These are phyloP conservation scores for Pelargonium australe DNA, from an alignment of 441 rosid genomes.

Conservation along the genomic window DNA sequence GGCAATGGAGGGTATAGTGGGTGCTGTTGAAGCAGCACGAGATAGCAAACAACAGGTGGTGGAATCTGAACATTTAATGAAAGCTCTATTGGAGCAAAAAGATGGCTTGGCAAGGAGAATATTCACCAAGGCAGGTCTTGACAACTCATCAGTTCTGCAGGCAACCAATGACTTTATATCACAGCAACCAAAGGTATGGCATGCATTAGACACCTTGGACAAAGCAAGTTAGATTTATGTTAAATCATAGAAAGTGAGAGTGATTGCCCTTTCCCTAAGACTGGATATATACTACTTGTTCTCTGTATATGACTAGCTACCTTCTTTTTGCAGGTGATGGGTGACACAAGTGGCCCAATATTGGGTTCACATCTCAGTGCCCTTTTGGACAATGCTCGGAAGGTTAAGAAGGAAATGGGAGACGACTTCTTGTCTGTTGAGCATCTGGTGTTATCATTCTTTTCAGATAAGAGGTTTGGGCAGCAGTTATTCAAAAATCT, in stretches of 20 bases:
- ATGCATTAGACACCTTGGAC: background rate
- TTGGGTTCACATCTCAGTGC: conserved; percentile 47
- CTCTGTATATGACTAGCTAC: background rate
- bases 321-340: conserved; percentile 41
- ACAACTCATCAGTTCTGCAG: conserved; percentile 63
- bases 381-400: conserved; percentile 53
- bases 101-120: conserved; percentile 83
- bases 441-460: conserved; percentile 60
- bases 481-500: conserved; percentile 49
- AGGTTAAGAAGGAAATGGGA: conserved; percentile 62
- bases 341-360: conserved; percentile 59
- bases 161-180: conserved; percentile 55
- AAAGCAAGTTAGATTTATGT: conserved; percentile 1
- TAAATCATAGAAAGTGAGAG: background rate
- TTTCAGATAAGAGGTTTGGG: conserved; percentile 68
- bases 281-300: no score
- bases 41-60: conserved; percentile 59
- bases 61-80: conserved; percentile 85
- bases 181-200: conserved; percentile 62
- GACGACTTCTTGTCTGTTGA: conserved; percentile 78
- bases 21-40: conserved; percentile 68
- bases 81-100: conserved; percentile 83
- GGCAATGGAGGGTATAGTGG: conserved; percentile 83
- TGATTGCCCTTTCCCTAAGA: background rate
- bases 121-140: conserved; percentile 66